Base-by-base conservation (phyloP, 257 asterid species). In the Rubia yunnanensis region DNA sequence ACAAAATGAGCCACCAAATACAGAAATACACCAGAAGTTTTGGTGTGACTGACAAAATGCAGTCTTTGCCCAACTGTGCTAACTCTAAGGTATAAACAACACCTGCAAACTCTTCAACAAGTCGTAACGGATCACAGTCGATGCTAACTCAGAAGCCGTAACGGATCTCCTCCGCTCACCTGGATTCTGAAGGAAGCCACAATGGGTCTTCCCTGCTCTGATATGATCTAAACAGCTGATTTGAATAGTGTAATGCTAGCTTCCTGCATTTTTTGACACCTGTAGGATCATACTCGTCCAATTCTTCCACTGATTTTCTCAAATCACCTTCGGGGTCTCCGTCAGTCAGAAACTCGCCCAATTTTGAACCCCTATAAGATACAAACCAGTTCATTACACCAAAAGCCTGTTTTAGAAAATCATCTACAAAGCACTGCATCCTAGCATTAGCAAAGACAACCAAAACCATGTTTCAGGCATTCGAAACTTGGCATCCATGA, bases 341-440 rank as follows among this genome's bases (percentile, higher is more conserved):
- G 49, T 68, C 82, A 4, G 83, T 84, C 22, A 87, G 86, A 77
- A 87, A 85, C 71, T 85, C 83, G 8, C 81, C 88, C 79, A 87
- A 77, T 20, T 31, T 63, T 66, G 83, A 83, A 69, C 92, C 95
- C 35, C 92, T 87, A 79, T 48, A 31, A n/a, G 10, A 71, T 38
- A 39, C 24, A 44, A 52, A 26, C 23, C 58, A 67, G 58, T 17
- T 50, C 34, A 60, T 38, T 39, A 39, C 48, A 39, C 48, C 48
- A 39, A 39, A 39, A 10, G 13, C 18, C 13, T 38, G 46, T 4
- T 32, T 27, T 10, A 48, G 15, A 48, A 15, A 5, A 48, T 18
- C 17, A 24, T 54, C 26, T 15, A 44, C 27, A 32, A 15, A 48
- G 23, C 24, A 48, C 54, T 15, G 1, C 15, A 32, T 28, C 20